Evolutionary conservation across 306 rosid species (phyloP), one percentile per base, ranked within the genome.

Genomic region (Cicer pinnatifidum): DNA sequence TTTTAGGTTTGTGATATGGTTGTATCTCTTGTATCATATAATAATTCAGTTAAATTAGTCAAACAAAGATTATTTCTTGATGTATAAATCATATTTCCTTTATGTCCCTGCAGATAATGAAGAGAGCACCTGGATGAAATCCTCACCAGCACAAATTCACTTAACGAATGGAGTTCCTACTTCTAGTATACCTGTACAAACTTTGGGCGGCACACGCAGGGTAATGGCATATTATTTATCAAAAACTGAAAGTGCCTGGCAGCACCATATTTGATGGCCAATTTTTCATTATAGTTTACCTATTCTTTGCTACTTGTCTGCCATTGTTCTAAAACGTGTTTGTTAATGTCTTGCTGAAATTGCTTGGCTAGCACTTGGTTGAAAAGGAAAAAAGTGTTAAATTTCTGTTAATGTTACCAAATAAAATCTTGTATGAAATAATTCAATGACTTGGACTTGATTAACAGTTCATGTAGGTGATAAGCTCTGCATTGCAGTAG

Each of bases 1-100:
- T 94, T 82, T 60, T 88, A 75, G 97, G 96, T 91, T 82, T 69
- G 88, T 75, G 46, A 71, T 78, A 72, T 67, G 76, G 47, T 53
- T 78, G 38, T 53, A 52, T 64, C 47, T 1, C 63, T 38, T 56
- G 9, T 45, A 62, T 40, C 20, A 13, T 17, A 41, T 75, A 53
- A 45, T 72, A 54, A 19, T 51, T 50, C 75, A 75, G 78, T 62
- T 81, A 50, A 8, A 11, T 56, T 17, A 33, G 75, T 76, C 52
- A 38, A 35, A 28, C 20, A 9, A 37, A 76, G 61, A 56, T 71
- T 75, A 43, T 51, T 47, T 80, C 66, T 68, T 56, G 77, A 40
- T 39, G 47, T 65, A 12, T 73, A 62, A 13, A 72, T 56, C 46
- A 37, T 65, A 52, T 67, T 13, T 41, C 62, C 77, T 82, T 82